Percentiles rank a stretch among this genome's conserved stretches.
Conservation (phyloP, 1,284 basidiomycete species). For the Bjerkandera adusta region DNA sequence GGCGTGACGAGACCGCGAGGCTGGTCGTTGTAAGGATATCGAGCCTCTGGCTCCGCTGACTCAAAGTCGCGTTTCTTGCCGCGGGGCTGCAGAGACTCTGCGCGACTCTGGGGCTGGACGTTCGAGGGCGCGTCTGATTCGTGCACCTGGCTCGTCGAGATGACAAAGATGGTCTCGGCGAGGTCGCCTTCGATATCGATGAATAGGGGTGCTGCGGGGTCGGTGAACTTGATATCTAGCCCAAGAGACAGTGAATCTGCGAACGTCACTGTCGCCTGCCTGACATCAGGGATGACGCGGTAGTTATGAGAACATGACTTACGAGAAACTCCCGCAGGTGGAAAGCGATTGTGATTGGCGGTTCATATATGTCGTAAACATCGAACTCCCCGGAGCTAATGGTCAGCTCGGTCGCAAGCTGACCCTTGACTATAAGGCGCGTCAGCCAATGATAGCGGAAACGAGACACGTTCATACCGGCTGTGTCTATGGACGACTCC, state of each 20-base stretch:
- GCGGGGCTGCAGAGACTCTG: conserved; percentile 8
- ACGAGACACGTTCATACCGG: conserved; percentile 42
- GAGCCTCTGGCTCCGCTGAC: conserved; percentile 1
- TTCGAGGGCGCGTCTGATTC: conserved; percentile 27
- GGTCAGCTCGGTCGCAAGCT: conserved; percentile 69
- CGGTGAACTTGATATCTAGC: conserved; percentile 72
- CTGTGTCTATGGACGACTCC: conserved; percentile 61
- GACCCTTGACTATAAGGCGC: conserved; percentile 39
- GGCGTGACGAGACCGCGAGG: neutral
- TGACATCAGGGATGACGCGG: conserved; percentile 9
- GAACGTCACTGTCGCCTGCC: conserved; percentile 71
- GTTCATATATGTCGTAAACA: conserved; percentile 57
- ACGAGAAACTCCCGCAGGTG: conserved; percentile 83
- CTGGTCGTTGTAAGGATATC: too few relatives aligned
- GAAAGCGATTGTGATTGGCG: conserved; percentile 68
- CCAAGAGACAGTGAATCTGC: conserved; percentile 65
- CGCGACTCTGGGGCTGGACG: conserved; percentile 15
- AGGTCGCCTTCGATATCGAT: conserved; percentile 68
- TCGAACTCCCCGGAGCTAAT: conserved; percentile 78
- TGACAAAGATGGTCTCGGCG: conserved; percentile 64
- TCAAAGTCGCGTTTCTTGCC: conserved; percentile 12
- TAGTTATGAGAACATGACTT: conserved; percentile 20
- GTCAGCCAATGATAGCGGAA: neutral
- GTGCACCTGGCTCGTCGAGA: conserved; percentile 66
- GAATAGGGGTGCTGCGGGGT: conserved; percentile 67